Evolutionary conservation across 768 basidiomycete genomes (phyloP).

Genomic region (Boletus tomentosulus): DNA sequence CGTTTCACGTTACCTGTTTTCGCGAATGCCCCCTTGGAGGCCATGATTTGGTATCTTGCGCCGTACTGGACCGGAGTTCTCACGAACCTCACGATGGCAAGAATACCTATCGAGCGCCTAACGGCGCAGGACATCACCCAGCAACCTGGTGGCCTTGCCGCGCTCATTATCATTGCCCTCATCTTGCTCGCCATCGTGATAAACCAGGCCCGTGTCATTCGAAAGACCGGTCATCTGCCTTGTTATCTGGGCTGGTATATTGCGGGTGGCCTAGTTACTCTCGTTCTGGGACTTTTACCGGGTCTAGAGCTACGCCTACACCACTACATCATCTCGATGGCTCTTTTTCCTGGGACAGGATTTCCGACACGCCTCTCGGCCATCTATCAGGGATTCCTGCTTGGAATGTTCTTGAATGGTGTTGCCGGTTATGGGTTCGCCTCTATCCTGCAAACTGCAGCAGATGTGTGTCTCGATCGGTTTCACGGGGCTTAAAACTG

Average conservation of each 20-base stretch:
- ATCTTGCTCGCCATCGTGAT: constrained; percentile 54
- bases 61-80: constrained; percentile 79
- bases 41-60: constrained; percentile 66
- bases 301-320: constrained; percentile 69
- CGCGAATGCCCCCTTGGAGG: constrained; percentile 63
- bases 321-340: constrained; percentile 77
- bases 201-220: constrained; percentile 79
- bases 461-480: constrained; percentile 45
- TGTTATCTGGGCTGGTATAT: constrained; percentile 75
- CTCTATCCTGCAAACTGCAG: constrained; percentile 72
- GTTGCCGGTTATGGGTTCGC: constrained; percentile 77
- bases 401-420: constrained; percentile 81
- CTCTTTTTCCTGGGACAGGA: constrained; percentile 70
- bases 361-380: constrained; percentile 80
- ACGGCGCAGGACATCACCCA: constrained; percentile 61
- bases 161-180: constrained; percentile 64
- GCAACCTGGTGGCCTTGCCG: constrained; percentile 62
- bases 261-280: constrained; percentile 56
- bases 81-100: constrained; percentile 64
- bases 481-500: not conserved
- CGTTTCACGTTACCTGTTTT: constrained; percentile 74
- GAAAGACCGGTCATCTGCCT: constrained; percentile 81
- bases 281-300: constrained; percentile 68
- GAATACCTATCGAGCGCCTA: constrained; percentile 76
- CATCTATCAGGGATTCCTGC: constrained; percentile 74